Evolutionary conservation across 2,329 filamentous ascomycete species (phyloP), one percentile per base, ranked within the genome.

Genomic region (Xylaria sp.): DNA sequence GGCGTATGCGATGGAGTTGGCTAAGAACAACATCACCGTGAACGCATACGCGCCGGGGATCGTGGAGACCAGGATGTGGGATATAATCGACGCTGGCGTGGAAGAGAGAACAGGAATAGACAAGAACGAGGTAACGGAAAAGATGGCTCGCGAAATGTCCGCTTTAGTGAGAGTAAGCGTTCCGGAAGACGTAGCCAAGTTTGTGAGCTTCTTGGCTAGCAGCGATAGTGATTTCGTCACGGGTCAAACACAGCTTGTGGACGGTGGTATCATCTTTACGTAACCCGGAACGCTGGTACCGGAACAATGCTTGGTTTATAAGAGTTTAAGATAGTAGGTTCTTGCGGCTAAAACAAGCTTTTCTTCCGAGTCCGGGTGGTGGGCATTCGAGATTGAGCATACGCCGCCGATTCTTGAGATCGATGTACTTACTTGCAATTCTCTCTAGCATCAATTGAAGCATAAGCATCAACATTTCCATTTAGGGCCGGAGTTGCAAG

Each of bases 31-130:
- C 65, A 91, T 92, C 74, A 90, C 87, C 0, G 88, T 86, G 22
- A 92, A 92, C 70, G 84, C 85, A 0, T 91, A 91, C 72, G 89
- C 87, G 0, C 89, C 89, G 0, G 90, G 90, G 0, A 90, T 92
- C 54, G 88, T 92, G 0, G 87, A 85, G 0, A 91, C 88, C 0
- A 80, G 82, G 0, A 91, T 91, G 89, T 92, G 89, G 89, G 89
- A 91, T 51, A 73, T 87, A 1, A 90, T 92, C 61, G 90, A 91
- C 67, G 84, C 86, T 68, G 84, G 85, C 64, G 68, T 90, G 36
- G 86, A 83, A 0, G 81, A 85, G 74, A 81, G 82, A 63, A 80
- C 77, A 0, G 87, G 85, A 0, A 78, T 79, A 0, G 77, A 81
- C 71, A 85, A 83, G 71, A 85, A 85, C 1, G 83, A 85, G 27